Percentiles rank a stretch among this genome's conserved stretches.
Conservation (phyloP, 108 stramenopile species). For the Ochromonas danica region DNA sequence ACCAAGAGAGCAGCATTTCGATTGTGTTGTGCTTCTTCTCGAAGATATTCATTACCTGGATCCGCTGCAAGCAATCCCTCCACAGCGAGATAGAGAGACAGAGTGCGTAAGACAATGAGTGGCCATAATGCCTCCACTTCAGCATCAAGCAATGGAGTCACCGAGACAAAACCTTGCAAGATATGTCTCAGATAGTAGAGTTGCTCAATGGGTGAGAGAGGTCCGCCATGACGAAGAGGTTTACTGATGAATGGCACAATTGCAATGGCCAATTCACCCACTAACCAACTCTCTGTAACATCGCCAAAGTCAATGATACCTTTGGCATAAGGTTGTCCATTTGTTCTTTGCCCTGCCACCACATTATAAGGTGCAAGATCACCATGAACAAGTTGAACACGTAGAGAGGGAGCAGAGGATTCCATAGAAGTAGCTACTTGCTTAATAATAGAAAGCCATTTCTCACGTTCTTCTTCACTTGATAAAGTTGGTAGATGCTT, state of each 20-base stretch:
- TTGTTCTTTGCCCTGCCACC: neutral
- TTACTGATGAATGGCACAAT: neutral
- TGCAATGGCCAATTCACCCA: conserved; percentile 2
- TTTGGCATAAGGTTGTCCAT: neutral
- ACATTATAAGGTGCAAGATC: conserved; percentile 25
- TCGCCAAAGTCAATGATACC: conserved; percentile 27
- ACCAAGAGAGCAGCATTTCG: neutral
- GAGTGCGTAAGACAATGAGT: neutral
- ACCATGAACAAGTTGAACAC: conserved; percentile 1
- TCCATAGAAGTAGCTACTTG: too few relatives aligned
- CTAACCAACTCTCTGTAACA: neutral
- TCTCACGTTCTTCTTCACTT: too few relatives aligned
- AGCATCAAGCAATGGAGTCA: neutral
- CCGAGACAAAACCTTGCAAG: neutral
- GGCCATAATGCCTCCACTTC: conserved; percentile 25
- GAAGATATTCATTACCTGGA: conserved; percentile 1
- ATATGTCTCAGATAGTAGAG: neutral
- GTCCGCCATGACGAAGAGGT: neutral
- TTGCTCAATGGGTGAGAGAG: too few relatives aligned
- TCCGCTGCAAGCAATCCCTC: neutral
- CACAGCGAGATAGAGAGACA: neutral
- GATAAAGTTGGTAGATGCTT: too few relatives aligned
- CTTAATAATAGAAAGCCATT: too few relatives aligned
- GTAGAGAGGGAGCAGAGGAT: too few relatives aligned
- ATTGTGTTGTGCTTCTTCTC: neutral